Conservation (phyloP, 441 rosid genomes). For the Corymbia calophylla region DNA sequence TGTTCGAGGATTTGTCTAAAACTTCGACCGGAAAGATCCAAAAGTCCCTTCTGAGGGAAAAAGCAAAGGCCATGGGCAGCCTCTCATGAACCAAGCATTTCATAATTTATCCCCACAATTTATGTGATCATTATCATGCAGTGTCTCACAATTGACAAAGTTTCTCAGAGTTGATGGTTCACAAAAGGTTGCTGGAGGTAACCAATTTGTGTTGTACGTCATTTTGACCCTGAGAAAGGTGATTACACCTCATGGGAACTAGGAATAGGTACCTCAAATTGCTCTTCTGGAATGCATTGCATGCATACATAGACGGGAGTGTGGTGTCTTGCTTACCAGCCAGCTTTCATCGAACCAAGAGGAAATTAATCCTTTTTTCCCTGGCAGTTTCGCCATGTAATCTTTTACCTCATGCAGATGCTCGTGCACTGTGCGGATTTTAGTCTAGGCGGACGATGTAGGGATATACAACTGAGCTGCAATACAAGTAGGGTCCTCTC, state of each 20-base stretch:
- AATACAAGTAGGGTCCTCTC: too few relatives aligned
- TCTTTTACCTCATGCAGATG: not conserved
- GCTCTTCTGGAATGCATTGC: not conserved
- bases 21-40: conserved; percentile 79
- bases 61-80: conserved; percentile 56
- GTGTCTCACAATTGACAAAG: too few relatives aligned
- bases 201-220: not conserved
- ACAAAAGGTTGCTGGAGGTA: not conserved
- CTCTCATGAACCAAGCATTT: conserved; percentile 17
- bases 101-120: not conserved
- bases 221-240: not conserved
- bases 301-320: not conserved
- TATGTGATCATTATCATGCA: not conserved
- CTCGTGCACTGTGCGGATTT: not conserved
- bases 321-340: not conserved
- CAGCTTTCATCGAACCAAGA: not conserved
- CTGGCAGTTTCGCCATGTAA: not conserved
- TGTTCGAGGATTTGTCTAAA: conserved; percentile 59
- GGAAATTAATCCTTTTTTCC: not conserved
- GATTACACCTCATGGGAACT: not conserved
- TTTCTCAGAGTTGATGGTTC: not conserved
- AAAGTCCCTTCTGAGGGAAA: conserved; percentile 52
- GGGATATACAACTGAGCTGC: too few relatives aligned
- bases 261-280: not conserved
- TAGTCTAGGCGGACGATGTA: not conserved